Percentiles rank a stretch among this genome's conserved stretches.
These are phyloP conservation scores for Huntiella decipiens DNA, from an alignment of 2,329 filamentous ascomycete genomes.

Conservation along the genomic window DNA sequence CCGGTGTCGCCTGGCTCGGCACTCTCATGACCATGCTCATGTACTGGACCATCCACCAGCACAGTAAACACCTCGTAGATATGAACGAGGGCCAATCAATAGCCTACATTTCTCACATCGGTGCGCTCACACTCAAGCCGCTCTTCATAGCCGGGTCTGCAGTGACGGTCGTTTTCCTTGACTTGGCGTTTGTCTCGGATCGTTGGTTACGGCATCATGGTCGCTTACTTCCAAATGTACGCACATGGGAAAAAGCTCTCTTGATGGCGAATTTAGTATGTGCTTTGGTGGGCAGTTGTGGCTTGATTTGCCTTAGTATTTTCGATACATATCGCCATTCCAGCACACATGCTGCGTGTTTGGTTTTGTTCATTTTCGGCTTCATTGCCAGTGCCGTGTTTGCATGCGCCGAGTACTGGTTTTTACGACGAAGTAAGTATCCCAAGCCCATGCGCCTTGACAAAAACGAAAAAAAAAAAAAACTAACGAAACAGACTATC, in stretches of 20 bases:
- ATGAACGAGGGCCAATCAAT: conserved; percentile 41
- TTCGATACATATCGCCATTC: conserved; percentile 64
- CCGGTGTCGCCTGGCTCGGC: conserved; percentile 43
- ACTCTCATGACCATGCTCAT: conserved; percentile 52
- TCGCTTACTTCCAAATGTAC: conserved; percentile 56
- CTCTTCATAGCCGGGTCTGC: conserved; percentile 57
- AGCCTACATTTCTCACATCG: conserved; percentile 55
- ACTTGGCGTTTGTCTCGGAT: conserved; percentile 63
- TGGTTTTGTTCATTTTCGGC: conserved; percentile 67
- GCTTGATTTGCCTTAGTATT: conserved; percentile 65
- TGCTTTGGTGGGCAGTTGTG: conserved; percentile 56
- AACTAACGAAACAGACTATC: conserved; percentile 34
- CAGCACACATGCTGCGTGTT: conserved; percentile 52
- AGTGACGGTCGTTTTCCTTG: conserved; percentile 60
- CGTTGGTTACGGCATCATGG: conserved; percentile 70
- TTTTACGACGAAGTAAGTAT: conserved; percentile 50
- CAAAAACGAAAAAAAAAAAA: too few relatives aligned
- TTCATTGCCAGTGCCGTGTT: conserved; percentile 76
- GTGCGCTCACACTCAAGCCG: conserved; percentile 45
- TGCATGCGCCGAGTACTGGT: conserved; percentile 78
- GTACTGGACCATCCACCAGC: conserved; percentile 42
- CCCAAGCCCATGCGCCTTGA: not conserved
- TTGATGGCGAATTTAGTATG: conserved; percentile 42
- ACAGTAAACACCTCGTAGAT: conserved; percentile 37
- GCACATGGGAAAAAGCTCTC: conserved; percentile 41